Evolutionary conservation across 2,329 filamentous ascomycete genomes (phyloP).

Genomic region (Exophiala aquamarina): DNA sequence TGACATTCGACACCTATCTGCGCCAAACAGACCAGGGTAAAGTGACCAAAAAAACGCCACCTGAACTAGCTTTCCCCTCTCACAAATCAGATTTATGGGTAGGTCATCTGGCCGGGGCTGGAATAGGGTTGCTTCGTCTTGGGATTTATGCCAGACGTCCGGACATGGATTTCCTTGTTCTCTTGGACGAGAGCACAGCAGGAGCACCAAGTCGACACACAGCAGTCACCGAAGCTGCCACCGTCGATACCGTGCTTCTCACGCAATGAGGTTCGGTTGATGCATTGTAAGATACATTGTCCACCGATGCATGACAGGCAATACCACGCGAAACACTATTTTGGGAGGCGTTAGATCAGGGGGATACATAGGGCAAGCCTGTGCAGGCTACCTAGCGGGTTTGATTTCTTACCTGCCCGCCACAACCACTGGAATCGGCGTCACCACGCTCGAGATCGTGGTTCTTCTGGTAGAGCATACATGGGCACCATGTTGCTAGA

Average conservation of each 20-base stretch:
- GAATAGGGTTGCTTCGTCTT: constrained; percentile 25
- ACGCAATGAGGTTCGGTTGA: constrained; percentile 57
- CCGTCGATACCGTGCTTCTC: constrained; percentile 56
- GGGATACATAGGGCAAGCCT: too few species aligned
- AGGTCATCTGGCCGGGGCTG: constrained; percentile 19
- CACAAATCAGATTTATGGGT: constrained; percentile 9
- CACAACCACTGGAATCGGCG: constrained; percentile 30
- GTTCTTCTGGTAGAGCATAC: constrained; percentile 35
- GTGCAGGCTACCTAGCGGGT: neutral
- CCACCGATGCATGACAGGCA: constrained; percentile 33
- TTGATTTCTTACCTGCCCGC: constrained; percentile 28
- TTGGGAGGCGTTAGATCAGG: neutral
- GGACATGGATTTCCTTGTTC: constrained; percentile 51
- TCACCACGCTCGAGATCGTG: constrained; percentile 34
- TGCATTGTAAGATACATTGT: constrained; percentile 47
- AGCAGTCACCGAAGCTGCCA: constrained; percentile 50
- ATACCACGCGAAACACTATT: constrained; percentile 39
- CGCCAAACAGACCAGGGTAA: neutral
- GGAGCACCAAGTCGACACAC: constrained; percentile 54
- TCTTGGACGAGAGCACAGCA: constrained; percentile 61
- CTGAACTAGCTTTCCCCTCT: neutral
- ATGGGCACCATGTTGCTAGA: constrained; percentile 32
- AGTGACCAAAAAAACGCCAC: neutral
- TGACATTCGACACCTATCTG: too few species aligned
- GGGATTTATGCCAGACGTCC: constrained; percentile 25